Conservation (phyloP, 1,284 basidiomycete genomes). For the Anthracocystis walkeri region DNA sequence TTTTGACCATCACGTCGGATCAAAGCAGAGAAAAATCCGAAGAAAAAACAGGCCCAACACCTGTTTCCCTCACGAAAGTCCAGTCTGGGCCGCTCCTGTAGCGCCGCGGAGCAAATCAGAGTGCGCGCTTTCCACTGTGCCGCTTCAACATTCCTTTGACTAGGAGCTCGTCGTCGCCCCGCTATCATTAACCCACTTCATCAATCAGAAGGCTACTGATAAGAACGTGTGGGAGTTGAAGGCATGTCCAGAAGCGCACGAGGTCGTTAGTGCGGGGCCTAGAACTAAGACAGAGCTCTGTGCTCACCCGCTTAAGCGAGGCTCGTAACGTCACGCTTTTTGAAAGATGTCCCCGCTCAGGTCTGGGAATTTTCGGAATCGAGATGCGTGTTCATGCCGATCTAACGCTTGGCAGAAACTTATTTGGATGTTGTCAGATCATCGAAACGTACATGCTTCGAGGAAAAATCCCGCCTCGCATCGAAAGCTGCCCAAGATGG, state of each 20-base stretch:
- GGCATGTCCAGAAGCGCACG: background rate
- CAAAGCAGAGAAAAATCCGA: constrained; percentile 14
- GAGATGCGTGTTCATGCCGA: too few species aligned
- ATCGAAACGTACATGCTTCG: too few species aligned
- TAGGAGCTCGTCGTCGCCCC: background rate
- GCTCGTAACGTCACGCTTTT: constrained; percentile 25
- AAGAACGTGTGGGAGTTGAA: background rate
- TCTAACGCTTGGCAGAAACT: too few species aligned
- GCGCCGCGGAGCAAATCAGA: constrained; percentile 21
- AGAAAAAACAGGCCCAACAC: constrained; percentile 1
- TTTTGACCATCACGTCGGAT: constrained; percentile 12
- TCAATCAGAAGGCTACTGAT: too few species aligned
- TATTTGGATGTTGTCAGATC: too few species aligned
- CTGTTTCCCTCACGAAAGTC: constrained; percentile 1
- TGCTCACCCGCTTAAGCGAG: constrained; percentile 17
- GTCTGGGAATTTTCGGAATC: too few species aligned
- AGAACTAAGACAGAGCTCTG: background rate
- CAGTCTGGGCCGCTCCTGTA: constrained; percentile 17
- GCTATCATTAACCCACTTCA: too few species aligned
- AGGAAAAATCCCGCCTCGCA: background rate
- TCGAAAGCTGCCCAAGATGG: constrained; percentile 11
- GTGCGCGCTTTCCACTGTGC: background rate
- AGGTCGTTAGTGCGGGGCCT: background rate
- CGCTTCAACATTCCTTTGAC: background rate
- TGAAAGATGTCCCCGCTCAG: too few species aligned